Base-by-base conservation (phyloP, 768 basidiomycete species). In the Trametes sanguinea region DNA sequence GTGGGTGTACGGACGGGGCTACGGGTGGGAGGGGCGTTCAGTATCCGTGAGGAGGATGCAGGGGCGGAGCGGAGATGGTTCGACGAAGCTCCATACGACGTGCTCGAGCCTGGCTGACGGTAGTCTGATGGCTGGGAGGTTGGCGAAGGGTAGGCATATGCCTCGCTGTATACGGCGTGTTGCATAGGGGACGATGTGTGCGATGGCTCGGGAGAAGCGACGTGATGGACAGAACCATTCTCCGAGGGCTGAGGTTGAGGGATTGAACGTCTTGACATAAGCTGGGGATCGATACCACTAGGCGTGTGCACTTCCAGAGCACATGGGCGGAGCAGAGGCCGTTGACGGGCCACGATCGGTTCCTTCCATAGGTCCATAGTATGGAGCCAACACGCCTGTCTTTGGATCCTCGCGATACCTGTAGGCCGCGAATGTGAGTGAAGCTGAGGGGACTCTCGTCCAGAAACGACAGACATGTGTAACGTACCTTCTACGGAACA, bases 401-500 rank as follows among this genome's bases (percentile, higher is more conserved):
- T 68, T 67, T 3, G 70, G 68, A 42, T 71, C 70, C 29, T 69
- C 68, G 29, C 64, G 65, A 48, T 68, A 71, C 16, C 61, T 66
- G 11, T 11, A 32, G 22, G 40, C 4, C 32, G 4, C 14, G n/a
- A 2, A 32, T 37, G 11, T 37, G 35, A 30, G 16, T 9, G 22
- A 22, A 22, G 22, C 22, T 22, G 22, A 22, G 22, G 22, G 22
- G 22, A 22, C 22, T 22, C 22, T 22, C 22, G 22, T 22, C 22
- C 22, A 22, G 22, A 22, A 22, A 22, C 22, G 22, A 22, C 22
- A 22, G 22, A 22, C 22, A 43, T 14, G 7, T 8, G 42, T 39
- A 16, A 60, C 76, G 22, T 64, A 88, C 87, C 90, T 80, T 67
- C 79, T 78, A 72, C 85, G 85, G 72, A 92, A 92, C 27, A 90